Evolutionary conservation across 768 basidiomycete genomes (phyloP).

Genomic region (Pulveroboletus ravenelii): DNA sequence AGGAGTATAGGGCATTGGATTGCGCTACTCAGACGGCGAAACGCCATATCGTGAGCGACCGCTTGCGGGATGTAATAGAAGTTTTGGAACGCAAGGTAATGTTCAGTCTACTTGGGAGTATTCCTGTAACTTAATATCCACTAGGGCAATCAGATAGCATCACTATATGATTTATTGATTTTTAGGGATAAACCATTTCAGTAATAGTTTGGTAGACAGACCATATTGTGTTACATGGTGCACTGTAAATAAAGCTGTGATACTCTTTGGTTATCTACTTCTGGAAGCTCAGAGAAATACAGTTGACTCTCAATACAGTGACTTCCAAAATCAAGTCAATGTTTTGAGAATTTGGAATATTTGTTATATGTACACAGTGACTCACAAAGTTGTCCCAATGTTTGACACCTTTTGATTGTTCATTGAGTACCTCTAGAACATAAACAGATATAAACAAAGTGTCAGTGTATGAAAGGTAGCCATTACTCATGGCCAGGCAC

Average conservation of each 20-base stretch:
- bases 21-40: constrained; percentile 75
- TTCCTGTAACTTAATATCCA: neutral
- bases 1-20: constrained; percentile 90
- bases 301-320: no score
- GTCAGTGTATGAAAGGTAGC: no score
- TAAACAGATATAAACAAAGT: no score
- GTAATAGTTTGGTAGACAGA: constrained; percentile 2
- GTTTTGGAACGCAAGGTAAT: constrained; percentile 85
- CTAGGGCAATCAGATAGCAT: constrained; percentile 92
- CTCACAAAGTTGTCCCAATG: no score
- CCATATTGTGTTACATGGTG: neutral
- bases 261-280: no score
- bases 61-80: constrained; percentile 88
- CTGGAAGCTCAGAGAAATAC: no score
- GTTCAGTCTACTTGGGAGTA: neutral
- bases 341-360: no score
- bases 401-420: no score
- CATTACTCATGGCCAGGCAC: no score
- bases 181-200: constrained; percentile 64
- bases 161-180: constrained; percentile 75
- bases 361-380: no score
- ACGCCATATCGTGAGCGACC: constrained; percentile 81
- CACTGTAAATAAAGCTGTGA: neutral
- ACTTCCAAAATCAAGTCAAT: no score
- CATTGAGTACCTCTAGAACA: no score